A percentile compares a stretch with the other conserved stretches of the same genome.
These are phyloP conservation scores for Daldinia sp. DNA, from an alignment of 2,329 filamentous ascomycete species.

Conservation along the genomic window DNA sequence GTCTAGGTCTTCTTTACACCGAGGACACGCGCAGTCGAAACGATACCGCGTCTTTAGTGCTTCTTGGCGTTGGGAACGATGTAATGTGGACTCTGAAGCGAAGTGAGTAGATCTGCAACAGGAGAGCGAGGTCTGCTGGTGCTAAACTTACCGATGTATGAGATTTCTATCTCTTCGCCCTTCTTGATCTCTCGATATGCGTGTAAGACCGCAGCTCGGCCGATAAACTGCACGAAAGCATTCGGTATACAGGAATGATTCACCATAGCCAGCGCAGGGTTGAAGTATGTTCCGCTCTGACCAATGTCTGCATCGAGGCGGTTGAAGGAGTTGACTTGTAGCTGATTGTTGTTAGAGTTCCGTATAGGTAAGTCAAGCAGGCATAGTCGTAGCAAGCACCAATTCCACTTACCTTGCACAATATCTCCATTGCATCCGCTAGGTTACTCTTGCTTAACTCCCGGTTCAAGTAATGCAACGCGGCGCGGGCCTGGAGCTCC, in stretches of 20 bases:
- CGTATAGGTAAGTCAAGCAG: neutral
- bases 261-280: slow-evolving; percentile 67
- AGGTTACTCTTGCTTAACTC: slow-evolving; percentile 54
- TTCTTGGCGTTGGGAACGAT: slow-evolving; percentile 57
- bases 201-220: slow-evolving; percentile 63
- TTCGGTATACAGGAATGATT: slow-evolving; percentile 74
- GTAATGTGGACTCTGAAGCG: slow-evolving; percentile 61
- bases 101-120: slow-evolving; percentile 7
- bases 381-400: neutral
- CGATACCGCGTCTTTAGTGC: slow-evolving; percentile 61
- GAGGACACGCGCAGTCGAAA: slow-evolving; percentile 64
- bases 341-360: slow-evolving; percentile 53
- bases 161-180: slow-evolving; percentile 70
- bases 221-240: slow-evolving; percentile 67
- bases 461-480: slow-evolving; percentile 60
- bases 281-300: slow-evolving; percentile 67
- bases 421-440: slow-evolving; percentile 58
- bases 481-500: slow-evolving; percentile 62
- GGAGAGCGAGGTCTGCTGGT: neutral
- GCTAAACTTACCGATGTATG: slow-evolving; percentile 66
- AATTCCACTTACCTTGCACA: slow-evolving; percentile 65
- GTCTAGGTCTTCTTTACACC: slow-evolving; percentile 64
- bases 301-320: slow-evolving; percentile 65
- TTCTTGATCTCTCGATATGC: slow-evolving; percentile 62
- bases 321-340: slow-evolving; percentile 73